These are phyloP conservation scores for Debaryomyces prosopidis DNA, from an alignment of 805 yeast species.

Conservation along the genomic window DNA sequence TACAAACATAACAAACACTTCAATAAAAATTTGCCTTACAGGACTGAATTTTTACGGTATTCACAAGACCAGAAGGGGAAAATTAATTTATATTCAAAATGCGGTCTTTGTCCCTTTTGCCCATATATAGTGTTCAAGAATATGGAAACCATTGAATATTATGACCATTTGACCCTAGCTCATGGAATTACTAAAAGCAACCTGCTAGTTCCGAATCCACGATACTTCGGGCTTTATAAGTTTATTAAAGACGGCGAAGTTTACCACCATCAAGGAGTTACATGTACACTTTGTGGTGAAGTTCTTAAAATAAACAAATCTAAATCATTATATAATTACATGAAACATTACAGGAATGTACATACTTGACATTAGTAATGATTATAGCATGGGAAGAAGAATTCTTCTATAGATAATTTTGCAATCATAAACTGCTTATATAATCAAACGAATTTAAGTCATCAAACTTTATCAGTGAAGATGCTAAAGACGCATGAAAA, in stretches of 20 bases:
- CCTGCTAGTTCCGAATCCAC: neutral
- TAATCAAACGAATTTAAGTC: no score
- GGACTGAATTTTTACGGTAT: neutral
- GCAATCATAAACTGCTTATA: no score
- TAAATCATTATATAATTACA: slow-evolving; percentile 4
- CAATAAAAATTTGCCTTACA: neutral
- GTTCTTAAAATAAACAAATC: slow-evolving; percentile 6
- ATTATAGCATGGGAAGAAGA: no score
- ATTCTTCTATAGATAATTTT: no score
- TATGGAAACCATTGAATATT: neutral
- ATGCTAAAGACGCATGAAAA: no score
- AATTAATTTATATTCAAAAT: neutral
- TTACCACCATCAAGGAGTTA: slow-evolving; percentile 15
- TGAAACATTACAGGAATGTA: slow-evolving; percentile 4
- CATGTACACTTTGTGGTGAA: slow-evolving; percentile 17
- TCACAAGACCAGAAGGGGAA: neutral
- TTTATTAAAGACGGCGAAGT: neutral
- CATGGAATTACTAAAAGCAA: neutral
- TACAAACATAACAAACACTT: neutral
- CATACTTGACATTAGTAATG: neutral
- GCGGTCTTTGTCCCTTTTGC: slow-evolving; percentile 1
- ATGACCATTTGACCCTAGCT: neutral
- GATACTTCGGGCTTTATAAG: neutral
- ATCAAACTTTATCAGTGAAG: no score
- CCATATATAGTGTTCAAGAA: neutral